Conservation (phyloP, 192 early-diverging fungal genomes). For the Entophlyctis helioformis region DNA sequence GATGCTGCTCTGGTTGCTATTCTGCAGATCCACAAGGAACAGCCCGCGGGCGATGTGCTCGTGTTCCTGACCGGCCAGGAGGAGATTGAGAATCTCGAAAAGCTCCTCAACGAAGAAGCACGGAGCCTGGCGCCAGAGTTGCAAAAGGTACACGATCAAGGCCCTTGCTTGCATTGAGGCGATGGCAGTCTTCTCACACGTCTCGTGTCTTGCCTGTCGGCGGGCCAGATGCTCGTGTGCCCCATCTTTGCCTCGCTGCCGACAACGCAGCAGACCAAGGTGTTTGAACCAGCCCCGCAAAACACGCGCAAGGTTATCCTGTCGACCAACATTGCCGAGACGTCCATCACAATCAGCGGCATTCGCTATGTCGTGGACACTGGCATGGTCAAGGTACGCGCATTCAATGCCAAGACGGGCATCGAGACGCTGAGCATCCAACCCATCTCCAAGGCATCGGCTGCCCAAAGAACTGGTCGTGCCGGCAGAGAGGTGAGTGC, state of each 20-base stretch:
- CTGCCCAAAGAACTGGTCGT: constrained; percentile 81
- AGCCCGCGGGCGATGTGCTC: constrained; percentile 81
- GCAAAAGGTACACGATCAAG: constrained; percentile 1
- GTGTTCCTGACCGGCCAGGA: constrained; percentile 92
- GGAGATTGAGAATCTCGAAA: constrained; percentile 85
- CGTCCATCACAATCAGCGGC: constrained; percentile 89
- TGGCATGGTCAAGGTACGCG: constrained; percentile 84
- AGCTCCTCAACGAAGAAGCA: constrained; percentile 64
- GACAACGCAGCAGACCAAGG: constrained; percentile 70
- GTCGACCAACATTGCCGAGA: constrained; percentile 97
- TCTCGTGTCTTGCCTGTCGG: no score
- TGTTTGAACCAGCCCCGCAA: constrained; percentile 80
- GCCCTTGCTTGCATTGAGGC: no score
- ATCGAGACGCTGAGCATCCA: constrained; percentile 74
- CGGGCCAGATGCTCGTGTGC: constrained; percentile 53
- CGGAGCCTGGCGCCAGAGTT: constrained; percentile 41
- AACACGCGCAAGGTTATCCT: constrained; percentile 86
- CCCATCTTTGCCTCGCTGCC: constrained; percentile 92
- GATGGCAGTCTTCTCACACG: no score
- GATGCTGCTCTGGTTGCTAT: constrained; percentile 77
- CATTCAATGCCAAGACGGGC: constrained; percentile 81
- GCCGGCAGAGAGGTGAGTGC: constrained; percentile 80
- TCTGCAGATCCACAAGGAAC: constrained; percentile 81
- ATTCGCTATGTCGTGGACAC: constrained; percentile 91
- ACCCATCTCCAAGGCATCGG: constrained; percentile 84